Percentiles rank a stretch among this genome's conserved stretches.
Conservation (phyloP, 2,329 filamentous ascomycete species). For the Leptoxyphium fumago region DNA sequence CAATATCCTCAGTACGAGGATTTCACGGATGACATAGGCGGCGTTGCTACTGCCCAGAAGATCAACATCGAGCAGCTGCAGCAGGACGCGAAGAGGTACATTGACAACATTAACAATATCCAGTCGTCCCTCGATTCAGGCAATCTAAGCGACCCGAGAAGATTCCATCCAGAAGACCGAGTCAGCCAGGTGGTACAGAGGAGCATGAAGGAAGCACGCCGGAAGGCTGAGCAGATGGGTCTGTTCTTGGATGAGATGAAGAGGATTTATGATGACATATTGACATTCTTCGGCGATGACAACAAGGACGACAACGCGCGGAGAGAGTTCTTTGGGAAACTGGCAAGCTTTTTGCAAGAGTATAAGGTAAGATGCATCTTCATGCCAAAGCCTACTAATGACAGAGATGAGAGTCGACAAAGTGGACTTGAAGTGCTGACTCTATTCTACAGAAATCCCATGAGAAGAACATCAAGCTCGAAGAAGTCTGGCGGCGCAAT, state of each 20-base stretch:
- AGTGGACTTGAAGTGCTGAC: conserved; percentile 4
- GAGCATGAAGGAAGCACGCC: conserved; percentile 87
- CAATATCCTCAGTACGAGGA: conserved; percentile 93
- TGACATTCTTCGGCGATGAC: conserved; percentile 94
- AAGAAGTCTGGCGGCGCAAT: conserved; percentile 72
- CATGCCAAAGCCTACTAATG: neutral
- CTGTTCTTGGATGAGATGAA: conserved; percentile 88
- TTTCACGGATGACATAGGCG: conserved; percentile 70
- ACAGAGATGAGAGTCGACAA: neutral
- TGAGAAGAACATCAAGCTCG: conserved; percentile 75
- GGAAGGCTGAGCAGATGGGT: conserved; percentile 92
- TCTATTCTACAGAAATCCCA: conserved; percentile 50
- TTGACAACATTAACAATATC: conserved; percentile 86
- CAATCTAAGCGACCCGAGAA: conserved; percentile 90
- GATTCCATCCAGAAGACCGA: conserved; percentile 94
- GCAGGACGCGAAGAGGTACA: conserved; percentile 76
- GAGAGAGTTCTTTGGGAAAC: conserved; percentile 87
- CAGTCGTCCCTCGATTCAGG: conserved; percentile 84
- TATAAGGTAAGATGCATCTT: conserved; percentile 54
- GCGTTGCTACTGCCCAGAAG: conserved; percentile 69
- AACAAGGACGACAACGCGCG: conserved; percentile 80
- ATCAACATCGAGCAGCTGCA: conserved; percentile 89
- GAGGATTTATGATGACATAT: conserved; percentile 83
- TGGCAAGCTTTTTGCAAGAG: conserved; percentile 77
- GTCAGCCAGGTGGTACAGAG: conserved; percentile 83